Base-by-base conservation (phyloP, 108 stramenopile species). In the Skeletonema costatum region DNA sequence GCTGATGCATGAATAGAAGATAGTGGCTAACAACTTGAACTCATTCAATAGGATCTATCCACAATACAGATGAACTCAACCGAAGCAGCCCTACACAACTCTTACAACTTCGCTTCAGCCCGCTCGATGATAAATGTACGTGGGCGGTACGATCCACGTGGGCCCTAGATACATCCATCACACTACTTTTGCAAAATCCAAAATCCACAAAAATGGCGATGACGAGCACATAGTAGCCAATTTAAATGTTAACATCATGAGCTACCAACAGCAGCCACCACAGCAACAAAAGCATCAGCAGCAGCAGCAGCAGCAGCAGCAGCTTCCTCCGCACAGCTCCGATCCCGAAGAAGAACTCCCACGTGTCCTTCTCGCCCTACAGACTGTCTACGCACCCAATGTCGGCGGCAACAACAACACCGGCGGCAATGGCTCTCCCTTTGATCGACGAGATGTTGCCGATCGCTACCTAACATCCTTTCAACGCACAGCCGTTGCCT, bases 391-490 rank as follows among this genome's bases (percentile, higher is more conserved):
- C 74, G 86, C 89, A 4, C 74, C 86, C 44, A 65, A 71, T 51
- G 32, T 32, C 32, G 12, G 39, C 42, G 29, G 17, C 51, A 8
- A 36, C 61, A 56, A 16, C 71, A 4, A 58, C 59, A 42, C 62
- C 32, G 71, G 64, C 51, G 58, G 63, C 64, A 25, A 39, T 25
- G 16, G 56, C 48, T 58, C 48, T 29, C 87, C 86, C 84, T 87
- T 78, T 60, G 75, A 83, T 65, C 89, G 86, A 53, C 82, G 94
- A 66, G 90, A 93, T 66, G 70, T 88, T 4, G 92, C 94, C 41
- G 90, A 95, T 71, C 83, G 88, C 17, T 93, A 93, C 63, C 75
- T 95, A 48, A 91, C 90, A 8, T 84, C 85, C 53, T 95, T 95
- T 68, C 94, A 95, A 60, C 70, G 77, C 1, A 72, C 86, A 0